A percentile compares a stretch with the other conserved stretches of the same genome.
phyloP scores from a whole-genome alignment of 495 filamentous ascomycete genomes.

The Eremomyces bilateralis region DNA sequence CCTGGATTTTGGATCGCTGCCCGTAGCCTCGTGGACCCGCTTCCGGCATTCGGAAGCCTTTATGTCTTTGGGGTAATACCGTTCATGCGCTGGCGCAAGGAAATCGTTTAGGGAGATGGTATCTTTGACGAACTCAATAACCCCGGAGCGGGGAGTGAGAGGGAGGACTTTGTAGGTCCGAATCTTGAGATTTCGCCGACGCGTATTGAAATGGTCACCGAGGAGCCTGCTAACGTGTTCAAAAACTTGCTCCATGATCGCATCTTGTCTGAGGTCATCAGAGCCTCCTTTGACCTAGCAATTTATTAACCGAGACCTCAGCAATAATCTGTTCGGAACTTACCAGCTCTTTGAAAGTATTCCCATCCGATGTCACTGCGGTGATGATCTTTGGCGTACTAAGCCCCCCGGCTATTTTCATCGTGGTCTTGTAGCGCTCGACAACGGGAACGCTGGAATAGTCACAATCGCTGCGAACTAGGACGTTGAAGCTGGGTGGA shows the following conservation, averaged over 20 bases:
- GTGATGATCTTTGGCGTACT: constrained; percentile 85
- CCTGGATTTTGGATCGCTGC: constrained; percentile 41
- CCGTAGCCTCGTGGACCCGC: constrained; percentile 48
- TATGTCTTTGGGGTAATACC: constrained; percentile 67
- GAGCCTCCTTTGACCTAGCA: constrained; percentile 69
- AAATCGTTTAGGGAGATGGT: constrained; percentile 81
- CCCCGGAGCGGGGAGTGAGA: constrained; percentile 58
- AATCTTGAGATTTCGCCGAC: constrained; percentile 71
- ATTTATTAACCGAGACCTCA: constrained; percentile 1
- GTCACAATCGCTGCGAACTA: constrained; percentile 46
- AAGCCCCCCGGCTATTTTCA: constrained; percentile 71
- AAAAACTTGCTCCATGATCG: constrained; percentile 99
- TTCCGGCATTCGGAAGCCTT: constrained; percentile 54
- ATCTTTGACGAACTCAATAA: constrained; percentile 90
- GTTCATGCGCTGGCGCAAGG: constrained; percentile 71
- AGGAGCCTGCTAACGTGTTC: constrained; percentile 81
- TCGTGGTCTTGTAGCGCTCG: constrained; percentile 39
- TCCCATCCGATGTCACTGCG: constrained; percentile 50
- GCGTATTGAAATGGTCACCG: constrained; percentile 61
- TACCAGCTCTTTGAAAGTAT: constrained; percentile 65
- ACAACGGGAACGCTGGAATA: constrained; percentile 59
- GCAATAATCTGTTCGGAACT: constrained; percentile 9
- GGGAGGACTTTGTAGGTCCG: constrained; percentile 93
- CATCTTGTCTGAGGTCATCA: constrained; percentile 93
- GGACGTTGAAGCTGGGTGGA: constrained; percentile 72